Evolutionary conservation across 2,329 filamentous ascomycete species (phyloP).

Genomic region (Dryadomyces quercivorus): DNA sequence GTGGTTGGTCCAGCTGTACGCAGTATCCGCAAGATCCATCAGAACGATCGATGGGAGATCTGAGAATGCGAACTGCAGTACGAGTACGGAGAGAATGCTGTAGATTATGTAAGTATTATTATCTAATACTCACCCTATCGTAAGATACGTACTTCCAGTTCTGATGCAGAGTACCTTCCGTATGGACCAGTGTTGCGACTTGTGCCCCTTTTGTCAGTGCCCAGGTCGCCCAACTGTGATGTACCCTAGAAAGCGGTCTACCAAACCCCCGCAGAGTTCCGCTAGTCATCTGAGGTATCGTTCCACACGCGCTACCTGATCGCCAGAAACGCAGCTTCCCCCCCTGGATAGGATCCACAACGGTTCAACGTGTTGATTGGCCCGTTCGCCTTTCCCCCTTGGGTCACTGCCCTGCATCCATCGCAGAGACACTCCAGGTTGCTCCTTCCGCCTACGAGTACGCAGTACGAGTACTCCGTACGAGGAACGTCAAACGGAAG

Average conservation of each 20-base stretch:
- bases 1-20: too few species aligned
- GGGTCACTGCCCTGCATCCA: background rate
- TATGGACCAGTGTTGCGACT: background rate
- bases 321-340: background rate
- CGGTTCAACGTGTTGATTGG: constrained; percentile 2
- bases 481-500: background rate
- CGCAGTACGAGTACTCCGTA: background rate
- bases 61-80: too few species aligned
- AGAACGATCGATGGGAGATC: too few species aligned
- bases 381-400: background rate
- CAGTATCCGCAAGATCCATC: too few species aligned
- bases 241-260: background rate
- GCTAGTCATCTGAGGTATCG: background rate
- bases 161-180: background rate
- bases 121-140: too few species aligned
- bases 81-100: background rate
- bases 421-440: background rate
- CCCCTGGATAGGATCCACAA: constrained; percentile 7
- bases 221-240: background rate
- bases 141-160: too few species aligned
- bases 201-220: background rate
- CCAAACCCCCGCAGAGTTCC: background rate
- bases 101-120: too few species aligned
- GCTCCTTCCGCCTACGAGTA: background rate
- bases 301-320: background rate